Conservation (phyloP, 2,329 filamentous ascomycete genomes). For the Cryphonectria naterciae region DNA sequence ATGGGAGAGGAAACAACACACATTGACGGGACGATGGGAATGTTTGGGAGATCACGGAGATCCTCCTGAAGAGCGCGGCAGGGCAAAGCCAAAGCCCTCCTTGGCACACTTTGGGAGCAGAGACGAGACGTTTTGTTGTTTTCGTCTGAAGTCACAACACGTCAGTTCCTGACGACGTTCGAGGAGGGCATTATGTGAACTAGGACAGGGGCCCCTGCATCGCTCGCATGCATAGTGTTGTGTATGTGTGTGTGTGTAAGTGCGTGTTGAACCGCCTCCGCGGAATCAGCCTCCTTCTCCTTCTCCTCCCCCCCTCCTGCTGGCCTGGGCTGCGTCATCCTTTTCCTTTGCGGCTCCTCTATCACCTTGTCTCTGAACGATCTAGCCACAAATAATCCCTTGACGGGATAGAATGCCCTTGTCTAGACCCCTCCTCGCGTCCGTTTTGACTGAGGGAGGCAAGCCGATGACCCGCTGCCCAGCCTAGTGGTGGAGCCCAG, state of each 20-base stretch:
- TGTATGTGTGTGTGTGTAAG: neutral
- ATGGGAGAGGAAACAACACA: neutral
- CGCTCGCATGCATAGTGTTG: neutral
- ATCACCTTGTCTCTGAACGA: neutral
- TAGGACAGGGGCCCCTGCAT: conserved; percentile 1
- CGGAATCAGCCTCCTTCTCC: conserved; percentile 1
- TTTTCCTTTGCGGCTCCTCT: conserved; percentile 2
- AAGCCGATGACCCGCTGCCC: neutral
- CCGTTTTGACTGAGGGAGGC: conserved; percentile 7
- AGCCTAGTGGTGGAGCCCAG: conserved; percentile 12
- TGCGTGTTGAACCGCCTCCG: neutral
- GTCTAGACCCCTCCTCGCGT: neutral
- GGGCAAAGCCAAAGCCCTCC: neutral
- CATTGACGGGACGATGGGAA: neutral
- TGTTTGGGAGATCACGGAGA: conserved; percentile 7
- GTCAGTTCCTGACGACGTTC: conserved; percentile 17
- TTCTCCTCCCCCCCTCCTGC: neutral
- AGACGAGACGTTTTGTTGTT: conserved; percentile 9
- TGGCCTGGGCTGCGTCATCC: neutral
- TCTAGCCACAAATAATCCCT: neutral
- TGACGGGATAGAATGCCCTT: conserved; percentile 7
- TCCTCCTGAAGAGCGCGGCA: neutral
- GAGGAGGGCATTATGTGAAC: neutral
- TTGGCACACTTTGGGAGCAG: conserved; percentile 7
- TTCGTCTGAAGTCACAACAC: conserved; percentile 13